A percentile compares a stretch with the other conserved stretches of the same genome.
Evolutionary conservation across 306 rosid genomes (phyloP).

Genomic region (Prosopis cineraria): DNA sequence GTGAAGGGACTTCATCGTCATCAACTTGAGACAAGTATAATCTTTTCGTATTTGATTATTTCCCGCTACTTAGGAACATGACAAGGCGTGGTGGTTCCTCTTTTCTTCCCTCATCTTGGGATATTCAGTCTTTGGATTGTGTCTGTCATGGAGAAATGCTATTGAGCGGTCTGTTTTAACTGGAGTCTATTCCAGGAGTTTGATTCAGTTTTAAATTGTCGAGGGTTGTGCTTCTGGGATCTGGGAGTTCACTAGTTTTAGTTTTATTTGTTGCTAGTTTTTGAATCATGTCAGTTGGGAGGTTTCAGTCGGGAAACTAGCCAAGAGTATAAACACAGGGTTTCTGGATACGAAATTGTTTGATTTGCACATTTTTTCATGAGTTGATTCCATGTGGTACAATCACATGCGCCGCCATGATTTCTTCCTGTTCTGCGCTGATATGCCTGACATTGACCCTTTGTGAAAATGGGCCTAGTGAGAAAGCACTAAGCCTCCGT

Average conservation of each 20-base stretch:
- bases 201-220: slow-evolving; percentile 49
- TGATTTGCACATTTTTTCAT: slow-evolving; percentile 28
- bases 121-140: slow-evolving; percentile 45
- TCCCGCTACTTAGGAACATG: slow-evolving; percentile 42
- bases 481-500: not conserved
- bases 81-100: slow-evolving; percentile 50
- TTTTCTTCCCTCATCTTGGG: slow-evolving; percentile 44
- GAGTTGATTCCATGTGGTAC: slow-evolving; percentile 1
- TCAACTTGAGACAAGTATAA: slow-evolving; percentile 48
- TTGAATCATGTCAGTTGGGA: slow-evolving; percentile 37
- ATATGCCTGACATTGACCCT: not conserved
- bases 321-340: slow-evolving; percentile 35
- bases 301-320: slow-evolving; percentile 33
- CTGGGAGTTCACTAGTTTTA: slow-evolving; percentile 42
- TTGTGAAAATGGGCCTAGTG: not conserved
- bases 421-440: not conserved
- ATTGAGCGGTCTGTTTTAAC: slow-evolving; percentile 42
- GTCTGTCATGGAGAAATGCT: slow-evolving; percentile 38
- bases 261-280: slow-evolving; percentile 38
- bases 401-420: not conserved
- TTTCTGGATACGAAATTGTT: slow-evolving; percentile 37
- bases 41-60: slow-evolving; percentile 19
- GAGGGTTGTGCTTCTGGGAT: slow-evolving; percentile 51
- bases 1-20: slow-evolving; percentile 54
- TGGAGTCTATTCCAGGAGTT: slow-evolving; percentile 50